Evolutionary conservation across 306 rosid genomes (phyloP), one percentile per base, ranked within the genome.

Genomic region (Acacia acuminata): DNA sequence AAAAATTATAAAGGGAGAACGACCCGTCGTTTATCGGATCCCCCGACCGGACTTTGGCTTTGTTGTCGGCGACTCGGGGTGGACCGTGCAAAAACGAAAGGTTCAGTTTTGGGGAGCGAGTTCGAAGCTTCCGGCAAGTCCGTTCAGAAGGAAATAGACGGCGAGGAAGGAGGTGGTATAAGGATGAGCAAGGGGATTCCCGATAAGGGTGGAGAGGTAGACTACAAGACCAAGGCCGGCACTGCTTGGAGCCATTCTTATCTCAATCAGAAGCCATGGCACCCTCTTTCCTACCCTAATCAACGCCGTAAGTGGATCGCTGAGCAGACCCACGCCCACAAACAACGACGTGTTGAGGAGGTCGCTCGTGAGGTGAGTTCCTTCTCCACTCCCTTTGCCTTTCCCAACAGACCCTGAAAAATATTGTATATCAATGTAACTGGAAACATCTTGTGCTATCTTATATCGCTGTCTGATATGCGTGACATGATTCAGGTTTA

Each of bases 231-330:
- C 67, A 93, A 95, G 84, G 82, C 98, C 0, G 99, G 99, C 63
- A 95, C 98, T 0, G 99, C 99, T 0, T 95, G 99, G 98, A 95
- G 99, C 87, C 99, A 95, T 75, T 90, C 94, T 1, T 95, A 79
- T 82, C 93, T 95, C 14, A 95, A 95, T 82, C 98, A 95, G 89
- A 95, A 95, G 92, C 98, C 98, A 44, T 95, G 99, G 99, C 99
- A 95, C 76, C 99, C 97, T 78, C 95, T 95, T 44, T 95, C 99
- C 53, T 95, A 95, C 87, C 98, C 99, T 32, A 95, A 95, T 80
- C 99, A 95, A 76, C 97, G 97, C 77, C 97, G 98, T 80, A 96
- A 92, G 87, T 96, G 99, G 99, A 96, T 96, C 82, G 96, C 98
- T 82, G 99, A 96, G 80, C 99, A 96, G 77, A 91, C 95, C 61